phyloP scores from a whole-genome alignment of 1,139 yeast genomes.

The Hanseniaspora sp. region DNA sequence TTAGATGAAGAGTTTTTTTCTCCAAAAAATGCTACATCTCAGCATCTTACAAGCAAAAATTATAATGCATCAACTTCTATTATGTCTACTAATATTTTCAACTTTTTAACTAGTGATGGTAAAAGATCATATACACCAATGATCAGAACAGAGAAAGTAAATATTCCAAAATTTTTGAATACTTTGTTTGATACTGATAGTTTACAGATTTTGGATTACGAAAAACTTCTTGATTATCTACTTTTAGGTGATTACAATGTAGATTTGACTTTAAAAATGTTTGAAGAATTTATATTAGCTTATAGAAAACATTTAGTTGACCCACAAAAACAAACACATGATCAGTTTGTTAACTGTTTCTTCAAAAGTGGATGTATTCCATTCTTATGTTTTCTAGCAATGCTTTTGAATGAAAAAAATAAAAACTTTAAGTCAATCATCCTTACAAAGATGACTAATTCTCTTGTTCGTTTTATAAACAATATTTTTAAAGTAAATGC shows the following conservation, averaged over 20 bases:
- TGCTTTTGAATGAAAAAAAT: neutral
- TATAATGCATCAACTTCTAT: neutral
- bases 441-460: neutral
- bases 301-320: neutral
- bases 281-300: neutral
- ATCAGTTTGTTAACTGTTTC: neutral
- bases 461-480: conserved; percentile 7
- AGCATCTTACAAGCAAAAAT: neutral
- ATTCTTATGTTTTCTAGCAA: neutral
- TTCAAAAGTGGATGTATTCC: neutral
- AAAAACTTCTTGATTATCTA: neutral
- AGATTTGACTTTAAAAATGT: neutral
- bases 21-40: neutral
- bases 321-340: neutral
- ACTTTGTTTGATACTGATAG: neutral
- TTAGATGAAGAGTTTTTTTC: neutral
- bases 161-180: too few species aligned
- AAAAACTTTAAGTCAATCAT: neutral
- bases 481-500: conserved; percentile 1
- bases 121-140: neutral
- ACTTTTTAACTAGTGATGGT: neutral
- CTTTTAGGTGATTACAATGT: neutral
- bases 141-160: too few species aligned
- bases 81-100: too few species aligned
- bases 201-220: neutral